phyloP scores from a whole-genome alignment of 164 flowering plant genomes.

The Tetrastigma voinierianum region DNA sequence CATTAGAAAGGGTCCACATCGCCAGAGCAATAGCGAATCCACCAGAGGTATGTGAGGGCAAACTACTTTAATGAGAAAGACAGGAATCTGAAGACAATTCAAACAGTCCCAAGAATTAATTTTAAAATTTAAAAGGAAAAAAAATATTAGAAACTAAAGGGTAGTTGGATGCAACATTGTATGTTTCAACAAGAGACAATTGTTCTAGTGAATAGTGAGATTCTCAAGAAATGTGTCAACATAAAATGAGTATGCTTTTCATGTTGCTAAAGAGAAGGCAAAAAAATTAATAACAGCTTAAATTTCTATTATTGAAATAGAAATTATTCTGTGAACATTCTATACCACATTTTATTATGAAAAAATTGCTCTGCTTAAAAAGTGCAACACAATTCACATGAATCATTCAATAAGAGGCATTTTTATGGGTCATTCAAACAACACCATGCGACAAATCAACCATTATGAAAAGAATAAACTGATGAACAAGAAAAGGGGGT shows the following conservation, averaged over 20 bases:
- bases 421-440: neutral
- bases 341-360: neutral
- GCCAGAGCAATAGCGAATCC: slow-evolving; percentile 68
- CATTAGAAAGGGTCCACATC: slow-evolving; percentile 93
- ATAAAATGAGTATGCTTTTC: no score
- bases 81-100: slow-evolving; percentile 60
- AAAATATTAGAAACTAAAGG: neutral
- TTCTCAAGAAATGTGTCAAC: no score
- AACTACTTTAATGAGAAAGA: slow-evolving; percentile 75
- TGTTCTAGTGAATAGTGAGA: no score
- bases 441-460: neutral
- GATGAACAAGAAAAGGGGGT: neutral
- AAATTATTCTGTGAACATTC: no score
- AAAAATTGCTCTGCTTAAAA: neutral
- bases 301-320: neutral
- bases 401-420: neutral
- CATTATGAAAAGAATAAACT: neutral
- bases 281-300: neutral
- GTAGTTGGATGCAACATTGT: neutral
- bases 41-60: slow-evolving; percentile 88
- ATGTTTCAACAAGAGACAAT: neutral
- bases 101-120: neutral
- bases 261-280: neutral
- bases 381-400: neutral
- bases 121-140: neutral